Percentiles rank a stretch among this genome's conserved stretches.
Evolutionary conservation across 169 alveolate genomes (phyloP).

Genomic region (Plasmodium vinckei): DNA sequence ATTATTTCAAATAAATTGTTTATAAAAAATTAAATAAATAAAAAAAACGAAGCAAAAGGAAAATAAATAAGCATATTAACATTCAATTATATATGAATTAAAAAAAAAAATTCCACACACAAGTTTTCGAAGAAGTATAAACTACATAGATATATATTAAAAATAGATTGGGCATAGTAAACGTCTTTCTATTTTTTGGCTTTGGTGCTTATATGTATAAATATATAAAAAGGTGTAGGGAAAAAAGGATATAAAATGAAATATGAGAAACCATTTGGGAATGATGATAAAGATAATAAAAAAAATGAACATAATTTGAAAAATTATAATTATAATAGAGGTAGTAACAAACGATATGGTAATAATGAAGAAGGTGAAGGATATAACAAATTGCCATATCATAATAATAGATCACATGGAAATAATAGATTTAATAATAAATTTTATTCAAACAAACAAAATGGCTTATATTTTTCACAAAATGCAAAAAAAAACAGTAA

Average conservation of each 20-base stretch:
- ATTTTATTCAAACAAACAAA: constrained; percentile 8
- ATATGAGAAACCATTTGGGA: constrained; percentile 62
- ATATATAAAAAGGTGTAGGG: constrained; percentile 8
- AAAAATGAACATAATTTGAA: constrained; percentile 19
- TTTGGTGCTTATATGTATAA: constrained; percentile 4
- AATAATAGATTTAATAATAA: neutral
- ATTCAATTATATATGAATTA: neutral
- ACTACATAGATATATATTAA: neutral
- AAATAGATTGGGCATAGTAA: no score
- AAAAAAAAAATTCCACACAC: neutral
- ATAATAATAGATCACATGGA: neutral
- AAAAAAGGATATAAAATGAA: constrained; percentile 32
- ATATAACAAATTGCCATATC: constrained; percentile 6
- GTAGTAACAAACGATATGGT: constrained; percentile 5
- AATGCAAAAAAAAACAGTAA: constrained; percentile 19
- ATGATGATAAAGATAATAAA: constrained; percentile 46
- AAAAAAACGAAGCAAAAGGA: no score
- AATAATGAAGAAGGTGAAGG: constrained; percentile 6
- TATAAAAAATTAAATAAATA: no score
- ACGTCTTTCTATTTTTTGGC: no score
- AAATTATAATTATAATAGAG: constrained; percentile 13
- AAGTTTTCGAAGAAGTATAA: neutral
- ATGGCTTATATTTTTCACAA: constrained; percentile 8
- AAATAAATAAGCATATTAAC: neutral
- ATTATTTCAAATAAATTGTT: no score